Conservation (phyloP, 345 rosid species). For the Carallia brachiata region DNA sequence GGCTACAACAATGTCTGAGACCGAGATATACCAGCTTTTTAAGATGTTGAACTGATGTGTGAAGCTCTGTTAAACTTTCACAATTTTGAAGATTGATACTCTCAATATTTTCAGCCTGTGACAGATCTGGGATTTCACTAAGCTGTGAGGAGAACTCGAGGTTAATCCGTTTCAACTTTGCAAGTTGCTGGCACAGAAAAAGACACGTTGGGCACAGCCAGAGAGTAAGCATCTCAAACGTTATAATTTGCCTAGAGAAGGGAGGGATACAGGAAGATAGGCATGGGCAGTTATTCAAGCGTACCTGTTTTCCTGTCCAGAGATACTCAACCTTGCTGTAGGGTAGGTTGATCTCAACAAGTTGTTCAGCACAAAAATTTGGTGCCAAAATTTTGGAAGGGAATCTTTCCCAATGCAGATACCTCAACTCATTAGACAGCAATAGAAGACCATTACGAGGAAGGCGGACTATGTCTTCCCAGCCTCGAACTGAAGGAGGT, state of each 20-base stretch:
- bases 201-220: no score
- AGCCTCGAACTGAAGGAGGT: background rate
- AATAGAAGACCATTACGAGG: no score
- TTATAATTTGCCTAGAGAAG: background rate
- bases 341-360: background rate
- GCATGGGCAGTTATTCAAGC: background rate
- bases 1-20: background rate
- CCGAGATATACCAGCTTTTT: conserved; percentile 5
- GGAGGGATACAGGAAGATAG: background rate
- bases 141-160: background rate
- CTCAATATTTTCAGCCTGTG: background rate
- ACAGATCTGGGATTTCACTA: conserved; percentile 5
- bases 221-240: background rate
- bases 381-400: no score
- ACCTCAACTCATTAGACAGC: no score
- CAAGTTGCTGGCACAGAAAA: background rate
- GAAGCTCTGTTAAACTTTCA: background rate
- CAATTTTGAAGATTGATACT: conserved; percentile 1
- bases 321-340: background rate
- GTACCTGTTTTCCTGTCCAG: conserved; percentile 3
- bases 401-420: no score
- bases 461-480: background rate
- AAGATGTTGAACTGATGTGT: conserved; percentile 3
- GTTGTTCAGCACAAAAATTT: conserved; percentile 2
- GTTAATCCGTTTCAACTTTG: conserved; percentile 1